These are phyloP conservation scores for Nitzschia inconspicua DNA, from an alignment of 108 stramenopile species.

Conservation along the genomic window DNA sequence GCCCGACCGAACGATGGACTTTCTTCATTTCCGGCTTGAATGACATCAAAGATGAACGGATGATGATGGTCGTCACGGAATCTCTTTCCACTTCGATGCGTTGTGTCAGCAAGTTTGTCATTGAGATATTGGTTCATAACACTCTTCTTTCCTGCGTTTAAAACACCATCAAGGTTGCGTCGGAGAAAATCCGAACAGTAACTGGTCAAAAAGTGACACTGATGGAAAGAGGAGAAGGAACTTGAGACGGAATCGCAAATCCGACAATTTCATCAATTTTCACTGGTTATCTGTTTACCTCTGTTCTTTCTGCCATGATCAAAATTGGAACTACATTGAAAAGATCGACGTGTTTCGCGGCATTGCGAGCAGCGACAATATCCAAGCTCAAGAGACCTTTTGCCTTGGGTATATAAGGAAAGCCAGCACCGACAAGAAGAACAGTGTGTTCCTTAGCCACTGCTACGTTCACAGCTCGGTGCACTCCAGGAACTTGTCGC, in stretches of 20 bases:
- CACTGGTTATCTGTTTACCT: constrained; percentile 24
- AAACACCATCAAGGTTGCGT: constrained; percentile 76
- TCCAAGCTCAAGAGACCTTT: constrained; percentile 37
- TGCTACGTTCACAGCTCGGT: constrained; percentile 71
- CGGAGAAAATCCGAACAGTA: constrained; percentile 68
- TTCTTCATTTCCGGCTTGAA: constrained; percentile 18
- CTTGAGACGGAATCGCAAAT: neutral
- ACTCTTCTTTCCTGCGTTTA: constrained; percentile 54
- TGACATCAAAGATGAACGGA: constrained; percentile 44
- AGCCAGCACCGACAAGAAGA: constrained; percentile 65
- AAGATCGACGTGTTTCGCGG: constrained; percentile 66
- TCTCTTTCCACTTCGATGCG: neutral
- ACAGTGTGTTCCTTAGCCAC: constrained; percentile 82
- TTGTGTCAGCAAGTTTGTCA: constrained; percentile 33
- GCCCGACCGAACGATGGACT: constrained; percentile 16
- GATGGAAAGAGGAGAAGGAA: neutral
- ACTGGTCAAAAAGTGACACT: constrained; percentile 30
- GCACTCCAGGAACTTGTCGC: constrained; percentile 65
- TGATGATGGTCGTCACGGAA: constrained; percentile 54
- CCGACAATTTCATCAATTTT: neutral
- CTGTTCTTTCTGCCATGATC: constrained; percentile 52
- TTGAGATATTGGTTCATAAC: constrained; percentile 58
- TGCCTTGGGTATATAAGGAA: constrained; percentile 43
- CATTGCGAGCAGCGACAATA: constrained; percentile 40
- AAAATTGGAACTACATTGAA: constrained; percentile 77